Evolutionary conservation across 2,329 filamentous ascomycete species (phyloP).

Genomic region (Akanthomyces muscarius): DNA sequence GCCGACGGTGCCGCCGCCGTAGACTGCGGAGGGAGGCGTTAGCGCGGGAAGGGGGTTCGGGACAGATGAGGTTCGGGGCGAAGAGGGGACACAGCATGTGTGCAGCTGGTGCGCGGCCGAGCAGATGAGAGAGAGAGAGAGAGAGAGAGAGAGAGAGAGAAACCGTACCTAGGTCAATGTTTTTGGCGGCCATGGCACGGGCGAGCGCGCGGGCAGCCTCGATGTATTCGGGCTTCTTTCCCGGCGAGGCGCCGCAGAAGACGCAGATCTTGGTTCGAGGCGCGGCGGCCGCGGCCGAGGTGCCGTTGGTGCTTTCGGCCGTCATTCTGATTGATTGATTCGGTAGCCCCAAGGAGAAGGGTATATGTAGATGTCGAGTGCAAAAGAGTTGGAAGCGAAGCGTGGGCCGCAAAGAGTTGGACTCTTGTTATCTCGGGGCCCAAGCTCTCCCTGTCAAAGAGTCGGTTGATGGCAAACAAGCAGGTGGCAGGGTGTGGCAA

Average conservation of each 20-base stretch:
- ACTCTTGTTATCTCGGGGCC: background rate
- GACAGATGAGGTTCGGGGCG: background rate
- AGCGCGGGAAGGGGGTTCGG: background rate
- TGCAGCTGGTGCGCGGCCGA: no score
- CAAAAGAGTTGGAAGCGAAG: background rate
- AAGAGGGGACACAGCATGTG: background rate
- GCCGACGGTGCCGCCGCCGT: conserved; percentile 90
- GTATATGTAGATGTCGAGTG: background rate
- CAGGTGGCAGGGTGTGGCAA: background rate
- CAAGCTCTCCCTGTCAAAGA: background rate
- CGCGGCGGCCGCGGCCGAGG: conserved; percentile 20
- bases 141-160: background rate
- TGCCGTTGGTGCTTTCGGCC: conserved; percentile 23
- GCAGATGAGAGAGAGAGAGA: background rate
- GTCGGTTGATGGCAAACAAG: background rate
- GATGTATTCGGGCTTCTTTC: conserved; percentile 69
- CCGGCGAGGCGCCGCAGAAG: conserved; percentile 82
- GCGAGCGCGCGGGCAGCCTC: conserved; percentile 75
- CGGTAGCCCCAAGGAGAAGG: no score
- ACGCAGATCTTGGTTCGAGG: conserved; percentile 72
- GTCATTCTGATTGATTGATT: conserved; percentile 6
- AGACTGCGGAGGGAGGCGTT: conserved; percentile 51
- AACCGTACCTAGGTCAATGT: conserved; percentile 67
- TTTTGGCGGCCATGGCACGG: conserved; percentile 65
- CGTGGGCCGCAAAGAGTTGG: background rate